Evolutionary conservation across 306 rosid species (phyloP).

Genomic region (Quercus parvula): DNA sequence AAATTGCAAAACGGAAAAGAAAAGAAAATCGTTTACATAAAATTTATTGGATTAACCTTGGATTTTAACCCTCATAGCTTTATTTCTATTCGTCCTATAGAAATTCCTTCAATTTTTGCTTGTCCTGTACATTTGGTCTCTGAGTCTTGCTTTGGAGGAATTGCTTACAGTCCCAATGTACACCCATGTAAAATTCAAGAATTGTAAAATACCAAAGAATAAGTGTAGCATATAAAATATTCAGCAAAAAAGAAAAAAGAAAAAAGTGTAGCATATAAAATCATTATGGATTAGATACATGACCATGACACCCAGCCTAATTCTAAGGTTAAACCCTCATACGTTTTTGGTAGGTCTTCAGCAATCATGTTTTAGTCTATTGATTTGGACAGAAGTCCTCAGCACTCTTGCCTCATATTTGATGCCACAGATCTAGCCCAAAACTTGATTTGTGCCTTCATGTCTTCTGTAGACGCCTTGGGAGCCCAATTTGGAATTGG

Average conservation of each 20-base stretch:
- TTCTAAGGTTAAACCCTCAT: neutral
- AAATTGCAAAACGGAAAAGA: neutral
- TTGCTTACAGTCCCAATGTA: neutral
- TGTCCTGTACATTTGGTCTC: neutral
- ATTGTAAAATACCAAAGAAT: neutral
- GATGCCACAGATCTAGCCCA: slow-evolving; percentile 95
- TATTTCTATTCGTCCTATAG: neutral
- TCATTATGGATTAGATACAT: neutral
- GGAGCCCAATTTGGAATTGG: slow-evolving; percentile 59
- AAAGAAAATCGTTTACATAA: neutral
- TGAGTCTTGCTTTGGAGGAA: neutral
- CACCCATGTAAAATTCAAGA: neutral
- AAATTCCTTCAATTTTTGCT: neutral
- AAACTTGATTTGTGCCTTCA: slow-evolving; percentile 77
- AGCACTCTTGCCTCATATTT: slow-evolving; percentile 57
- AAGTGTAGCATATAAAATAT: neutral
- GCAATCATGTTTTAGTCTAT: too few relatives aligned
- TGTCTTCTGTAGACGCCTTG: slow-evolving; percentile 47
- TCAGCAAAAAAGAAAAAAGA: too few relatives aligned
- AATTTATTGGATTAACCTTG: neutral
- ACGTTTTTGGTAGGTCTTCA: neutral
- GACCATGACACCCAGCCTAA: neutral
- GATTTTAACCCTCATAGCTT: neutral
- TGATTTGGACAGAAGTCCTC: neutral
- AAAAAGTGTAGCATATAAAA: neutral